These are phyloP conservation scores for Fusarium dlaminii DNA, from an alignment of 2,329 filamentous ascomycete genomes.

Conservation along the genomic window DNA sequence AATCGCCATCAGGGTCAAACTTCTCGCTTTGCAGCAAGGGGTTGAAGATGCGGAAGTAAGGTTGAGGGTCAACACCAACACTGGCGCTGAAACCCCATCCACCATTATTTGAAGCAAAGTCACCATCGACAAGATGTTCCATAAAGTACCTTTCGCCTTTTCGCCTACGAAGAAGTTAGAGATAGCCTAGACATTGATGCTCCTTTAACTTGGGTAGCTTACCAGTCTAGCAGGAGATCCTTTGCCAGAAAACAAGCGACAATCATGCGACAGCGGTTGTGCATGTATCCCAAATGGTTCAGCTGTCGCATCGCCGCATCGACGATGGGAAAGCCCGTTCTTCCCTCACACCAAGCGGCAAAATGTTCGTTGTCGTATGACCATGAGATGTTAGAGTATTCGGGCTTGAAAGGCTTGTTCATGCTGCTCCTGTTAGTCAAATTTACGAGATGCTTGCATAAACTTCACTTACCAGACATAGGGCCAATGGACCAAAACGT, in stretches of 20 bases:
- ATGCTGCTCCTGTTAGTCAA: constrained; percentile 48
- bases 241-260: constrained; percentile 83
- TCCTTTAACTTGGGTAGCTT: background rate
- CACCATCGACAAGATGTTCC: constrained; percentile 80
- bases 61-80: constrained; percentile 84
- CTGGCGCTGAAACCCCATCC: constrained; percentile 68
- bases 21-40: constrained; percentile 85
- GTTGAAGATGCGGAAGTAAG: constrained; percentile 92
- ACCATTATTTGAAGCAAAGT: constrained; percentile 81
- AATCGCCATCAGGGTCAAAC: constrained; percentile 81
- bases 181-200: background rate
- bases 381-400: constrained; percentile 85
- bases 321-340: constrained; percentile 83
- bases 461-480: constrained; percentile 72
- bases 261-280: constrained; percentile 87
- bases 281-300: constrained; percentile 76
- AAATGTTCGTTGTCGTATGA: constrained; percentile 78
- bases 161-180: constrained; percentile 54
- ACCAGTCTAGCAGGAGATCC: constrained; percentile 81
- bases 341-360: constrained; percentile 76
- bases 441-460: no score
- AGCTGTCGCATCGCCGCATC: constrained; percentile 89
- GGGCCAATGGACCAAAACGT: constrained; percentile 86
- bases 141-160: constrained; percentile 86
- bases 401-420: constrained; percentile 77